Evolutionary conservation across 768 basidiomycete species (phyloP).

Genomic region (Pleurotus platypus): DNA sequence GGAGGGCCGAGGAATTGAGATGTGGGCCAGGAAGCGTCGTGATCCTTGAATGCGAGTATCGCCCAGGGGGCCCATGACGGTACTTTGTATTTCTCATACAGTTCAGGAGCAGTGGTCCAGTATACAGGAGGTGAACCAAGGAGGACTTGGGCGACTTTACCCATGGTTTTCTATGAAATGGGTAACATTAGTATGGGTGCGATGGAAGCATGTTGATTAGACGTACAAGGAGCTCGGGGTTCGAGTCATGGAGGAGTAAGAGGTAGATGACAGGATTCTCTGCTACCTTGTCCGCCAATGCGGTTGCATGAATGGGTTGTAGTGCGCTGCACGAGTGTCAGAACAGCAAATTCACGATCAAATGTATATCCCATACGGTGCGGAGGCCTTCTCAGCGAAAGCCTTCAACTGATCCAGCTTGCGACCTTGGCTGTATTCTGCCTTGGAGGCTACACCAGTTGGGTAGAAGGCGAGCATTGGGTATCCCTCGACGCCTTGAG

Average conservation of each 20-base stretch:
- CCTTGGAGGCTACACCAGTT: slow-evolving; percentile 39
- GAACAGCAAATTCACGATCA: not conserved
- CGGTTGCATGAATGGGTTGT: slow-evolving; percentile 33
- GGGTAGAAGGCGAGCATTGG: slow-evolving; percentile 77
- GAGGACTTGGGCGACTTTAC: slow-evolving; percentile 31
- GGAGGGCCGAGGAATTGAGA: slow-evolving; percentile 36
- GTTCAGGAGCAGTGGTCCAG: slow-evolving; percentile 32
- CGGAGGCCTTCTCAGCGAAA: slow-evolving; percentile 74
- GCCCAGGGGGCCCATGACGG: slow-evolving; percentile 45
- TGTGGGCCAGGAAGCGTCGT: slow-evolving; percentile 41
- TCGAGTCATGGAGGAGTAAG: slow-evolving; percentile 43
- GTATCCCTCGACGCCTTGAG: slow-evolving; percentile 71
- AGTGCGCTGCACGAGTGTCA: slow-evolving; percentile 27
- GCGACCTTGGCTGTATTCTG: slow-evolving; percentile 75
- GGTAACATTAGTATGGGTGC: not conserved
- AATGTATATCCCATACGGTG: slow-evolving; percentile 48
- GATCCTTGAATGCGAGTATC: slow-evolving; percentile 67
- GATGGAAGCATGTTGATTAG: not conserved
- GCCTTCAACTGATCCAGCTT: slow-evolving; percentile 65
- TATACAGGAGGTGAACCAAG: slow-evolving; percentile 46
- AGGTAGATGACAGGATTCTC: slow-evolving; percentile 51
- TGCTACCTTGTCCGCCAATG: slow-evolving; percentile 34
- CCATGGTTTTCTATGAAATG: slow-evolving; percentile 28
- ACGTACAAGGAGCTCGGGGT: slow-evolving; percentile 29
- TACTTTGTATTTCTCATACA: slow-evolving; percentile 34